Evolutionary conservation across 73 alveolate genomes (phyloP), one percentile per base, ranked within the genome.

Genomic region (Stentor roeselii): DNA sequence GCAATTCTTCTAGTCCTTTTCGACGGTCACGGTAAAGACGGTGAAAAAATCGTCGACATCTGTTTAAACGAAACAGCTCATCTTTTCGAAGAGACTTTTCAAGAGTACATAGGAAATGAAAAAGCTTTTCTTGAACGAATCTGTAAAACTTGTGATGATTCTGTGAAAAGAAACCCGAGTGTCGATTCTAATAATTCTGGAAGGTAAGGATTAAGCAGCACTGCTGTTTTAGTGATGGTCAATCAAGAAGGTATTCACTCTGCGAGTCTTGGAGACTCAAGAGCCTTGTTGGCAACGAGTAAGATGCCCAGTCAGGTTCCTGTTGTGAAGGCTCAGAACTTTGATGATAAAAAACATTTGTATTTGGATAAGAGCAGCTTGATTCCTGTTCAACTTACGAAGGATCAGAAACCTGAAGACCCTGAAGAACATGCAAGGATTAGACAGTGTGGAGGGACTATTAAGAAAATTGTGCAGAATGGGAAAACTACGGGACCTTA

Each of bases 1-100:
- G 30, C 21, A 31, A n/a, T n/a, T 34, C 39, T 76, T 11, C 84
- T 76, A n/a, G 84, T 34, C 37, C 74, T 76, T 37, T 76, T 76
- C 2, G 84, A 76, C 39, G 84, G 84, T 1, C 84, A 76, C 39
- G 84, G 84, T 27, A 15, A 15, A 14, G 84, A 76, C 32, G 84
- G 84, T 14, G 74, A 37, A 76, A 76, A 76, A 39, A 67, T 76
- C 2, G 84, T 76, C 1, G 74, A 34, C n/a, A 21, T 34, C 85
- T 76, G 84, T 3, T 31, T 21, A 41, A 38, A 34, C 1, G 3
- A 36, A 21, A 38, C 39, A 27, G 84, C 14, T 31, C 21, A 34
- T 36, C 39, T 39, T 76, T 76, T 41, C 84, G 0, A 21, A 1
- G 84, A 76, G 39, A 76, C 32, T 76, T 15, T 14, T 11, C n/a